Evolutionary conservation across 768 basidiomycete genomes (phyloP).

Genomic region (Tricholoma sp.): DNA sequence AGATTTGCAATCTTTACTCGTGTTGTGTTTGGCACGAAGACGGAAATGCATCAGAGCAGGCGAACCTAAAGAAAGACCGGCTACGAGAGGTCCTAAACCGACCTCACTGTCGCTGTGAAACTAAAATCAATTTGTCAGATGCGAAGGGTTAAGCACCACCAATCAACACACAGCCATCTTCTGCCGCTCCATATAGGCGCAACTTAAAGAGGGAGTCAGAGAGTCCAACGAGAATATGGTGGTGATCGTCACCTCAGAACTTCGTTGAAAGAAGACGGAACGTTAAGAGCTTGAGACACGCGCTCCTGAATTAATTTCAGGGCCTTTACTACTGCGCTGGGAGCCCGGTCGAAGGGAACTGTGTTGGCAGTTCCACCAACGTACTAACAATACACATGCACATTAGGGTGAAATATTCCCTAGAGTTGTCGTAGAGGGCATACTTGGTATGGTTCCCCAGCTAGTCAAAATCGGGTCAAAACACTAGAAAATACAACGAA

Average conservation of each 20-base stretch:
- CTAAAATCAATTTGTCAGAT: slow-evolving; percentile 27
- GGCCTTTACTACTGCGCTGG: slow-evolving; percentile 54
- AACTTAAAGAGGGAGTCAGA: slow-evolving; percentile 1
- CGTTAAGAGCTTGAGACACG: slow-evolving; percentile 39
- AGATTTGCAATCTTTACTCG: slow-evolving; percentile 23
- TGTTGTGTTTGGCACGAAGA: slow-evolving; percentile 33
- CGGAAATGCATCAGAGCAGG: slow-evolving; percentile 81
- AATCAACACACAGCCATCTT: slow-evolving; percentile 64
- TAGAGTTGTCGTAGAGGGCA: slow-evolving; percentile 1
- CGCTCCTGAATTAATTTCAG: slow-evolving; percentile 55
- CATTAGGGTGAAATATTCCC: background rate
- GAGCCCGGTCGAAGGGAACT: slow-evolving; percentile 55
- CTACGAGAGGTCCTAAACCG: slow-evolving; percentile 68
- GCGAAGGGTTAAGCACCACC: background rate
- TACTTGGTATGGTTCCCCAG: slow-evolving; percentile 79
- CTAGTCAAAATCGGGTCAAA: slow-evolving; percentile 27
- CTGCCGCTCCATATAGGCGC: slow-evolving; percentile 82
- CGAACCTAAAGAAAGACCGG: slow-evolving; percentile 73
- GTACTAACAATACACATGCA: slow-evolving; percentile 41
- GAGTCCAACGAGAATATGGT: background rate
- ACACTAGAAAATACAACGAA: background rate
- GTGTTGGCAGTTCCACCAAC: slow-evolving; percentile 75
- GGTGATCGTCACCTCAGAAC: slow-evolving; percentile 46
- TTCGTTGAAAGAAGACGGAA: slow-evolving; percentile 58
- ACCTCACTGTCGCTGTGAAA: slow-evolving; percentile 78